Conservation (phyloP, 306 rosid genomes). For the Mimosa bimucronata region DNA sequence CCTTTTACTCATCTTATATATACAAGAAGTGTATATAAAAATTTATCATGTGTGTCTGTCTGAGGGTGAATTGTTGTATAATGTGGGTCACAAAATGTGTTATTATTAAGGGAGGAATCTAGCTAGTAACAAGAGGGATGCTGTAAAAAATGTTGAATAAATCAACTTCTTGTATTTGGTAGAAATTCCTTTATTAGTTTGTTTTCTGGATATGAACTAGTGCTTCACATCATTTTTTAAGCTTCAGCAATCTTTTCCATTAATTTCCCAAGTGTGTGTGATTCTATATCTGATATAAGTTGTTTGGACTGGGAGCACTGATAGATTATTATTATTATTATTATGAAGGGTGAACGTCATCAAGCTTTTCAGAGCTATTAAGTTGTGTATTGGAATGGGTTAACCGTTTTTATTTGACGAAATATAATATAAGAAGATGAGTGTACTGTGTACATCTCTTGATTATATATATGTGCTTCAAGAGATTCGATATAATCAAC, state of each 20-base stretch:
- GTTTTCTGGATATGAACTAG: not conserved
- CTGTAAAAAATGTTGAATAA: conserved; percentile 71
- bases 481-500: not conserved
- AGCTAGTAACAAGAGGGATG: conserved; percentile 26
- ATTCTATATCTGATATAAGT: not conserved
- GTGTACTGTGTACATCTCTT: no score
- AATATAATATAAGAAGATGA: not conserved
- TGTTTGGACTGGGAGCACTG: not conserved
- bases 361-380: not conserved
- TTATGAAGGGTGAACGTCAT: not conserved
- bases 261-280: not conserved
- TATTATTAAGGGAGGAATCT: not conserved
- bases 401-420: not conserved
- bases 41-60: not conserved
- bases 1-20: not conserved
- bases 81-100: conserved; percentile 48
- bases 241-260: not conserved
- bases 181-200: not conserved
- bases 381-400: not conserved
- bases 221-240: not conserved
- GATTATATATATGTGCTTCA: not conserved
- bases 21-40: not conserved
- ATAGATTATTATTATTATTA: no score
- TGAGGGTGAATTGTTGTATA: conserved; percentile 33
- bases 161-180: conserved; percentile 36